Evolutionary conservation across 208 protist genomes (phyloP), one percentile per base, ranked within the genome.

Genomic region (Strigomonas oncopelti): DNA sequence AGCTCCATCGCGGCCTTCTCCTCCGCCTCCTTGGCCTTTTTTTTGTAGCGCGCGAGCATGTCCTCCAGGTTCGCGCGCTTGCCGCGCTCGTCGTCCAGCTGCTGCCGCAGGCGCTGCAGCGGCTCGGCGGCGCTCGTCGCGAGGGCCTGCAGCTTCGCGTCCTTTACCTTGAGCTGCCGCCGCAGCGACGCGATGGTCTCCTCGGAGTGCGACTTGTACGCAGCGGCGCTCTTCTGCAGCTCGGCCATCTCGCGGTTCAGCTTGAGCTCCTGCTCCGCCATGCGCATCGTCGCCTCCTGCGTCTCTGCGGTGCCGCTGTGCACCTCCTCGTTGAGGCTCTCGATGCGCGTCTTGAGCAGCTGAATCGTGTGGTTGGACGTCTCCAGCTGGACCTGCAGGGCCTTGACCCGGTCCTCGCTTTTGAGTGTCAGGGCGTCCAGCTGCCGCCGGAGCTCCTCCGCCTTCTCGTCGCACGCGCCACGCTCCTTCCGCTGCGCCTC

Each of bases 41-140:
- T 61, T 66, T 91, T 90, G 68, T 87, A 85, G 18, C 60, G 68
- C 25, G 46, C 69, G 34, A 95, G 81, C 69, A 93, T 81, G 65
- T 86, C 81, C 75, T 95, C 87, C 16, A 93, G 69, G 5, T 64
- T 63, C 0, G 87, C 90, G 8, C 90, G 87, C 25, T 76, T 76
- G 38, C 85, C 74, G 0, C 87, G 80, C 78, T 95, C 90, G n/a
- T 90, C 84, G 46, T 93, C 90, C 14, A 95, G 84, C 69, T 95
- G 90, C 61, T 63, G 69, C 4, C 90, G 85, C 13, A 95, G 80
- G 1, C 84, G 75, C 74, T 93, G 84, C 28, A 95, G 65, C 13
- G 87, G 85, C 72, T 90, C 87, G 5, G 74, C 78, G 5, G 77
- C 56, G 48, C 67, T 74, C 14, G 78, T 78, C 5, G 86, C 86